Base-by-base conservation (phyloP, 2,329 filamentous ascomycete species). In the Talaromyces sp. region DNA sequence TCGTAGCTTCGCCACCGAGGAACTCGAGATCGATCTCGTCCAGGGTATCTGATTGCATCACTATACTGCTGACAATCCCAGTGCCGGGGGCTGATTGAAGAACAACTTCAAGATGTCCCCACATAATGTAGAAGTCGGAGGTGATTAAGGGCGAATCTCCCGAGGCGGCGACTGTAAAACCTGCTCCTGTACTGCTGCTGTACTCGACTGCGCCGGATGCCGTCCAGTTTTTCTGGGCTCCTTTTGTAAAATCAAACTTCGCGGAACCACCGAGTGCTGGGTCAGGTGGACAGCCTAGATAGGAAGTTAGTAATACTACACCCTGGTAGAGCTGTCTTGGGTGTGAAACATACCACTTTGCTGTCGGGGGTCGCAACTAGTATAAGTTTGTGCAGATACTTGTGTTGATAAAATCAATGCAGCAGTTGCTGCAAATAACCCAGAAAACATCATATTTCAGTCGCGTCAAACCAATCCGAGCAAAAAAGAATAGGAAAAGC, bases 101-200 rank as follows among this genome's bases (percentile, higher is more conserved):
- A 33, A 84, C 87, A 64, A 92, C 84, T 64, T 96, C 89, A 69
- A 97, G 89, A 63, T 87, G 89, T 64, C 94, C 94, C 72, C 97
- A 99, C 94, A 99, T 97, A 78, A 99, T 96, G 80, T 97, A 97
- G 84, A 96, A 97, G 67, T 94, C 84, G 61, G 91, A 96, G 63
- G 83, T 82, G 61, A 99, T 84, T 72, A 93, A 88, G 0, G 94
- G 94, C 2, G 91, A 84, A 70, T 99, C 90, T 58, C 93, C 92
- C 53, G 86, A 81, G 68, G 86, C 78, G 54, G 84, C 75, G 54
- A 99, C 87, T 25, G 89, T 91, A 72, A 99, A 95, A 15, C 83
- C 84, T 25, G 83, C 92, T 60, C 94, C 94, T 70, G 92, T 83
- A 58, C 80, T 83, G 58, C 80, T 79, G 70, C 81, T 83, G 77